Percentiles rank a stretch among this genome's conserved stretches.
These are phyloP conservation scores for Geotrichum macrosporum DNA, from an alignment of 1,139 yeast species.

Conservation along the genomic window DNA sequence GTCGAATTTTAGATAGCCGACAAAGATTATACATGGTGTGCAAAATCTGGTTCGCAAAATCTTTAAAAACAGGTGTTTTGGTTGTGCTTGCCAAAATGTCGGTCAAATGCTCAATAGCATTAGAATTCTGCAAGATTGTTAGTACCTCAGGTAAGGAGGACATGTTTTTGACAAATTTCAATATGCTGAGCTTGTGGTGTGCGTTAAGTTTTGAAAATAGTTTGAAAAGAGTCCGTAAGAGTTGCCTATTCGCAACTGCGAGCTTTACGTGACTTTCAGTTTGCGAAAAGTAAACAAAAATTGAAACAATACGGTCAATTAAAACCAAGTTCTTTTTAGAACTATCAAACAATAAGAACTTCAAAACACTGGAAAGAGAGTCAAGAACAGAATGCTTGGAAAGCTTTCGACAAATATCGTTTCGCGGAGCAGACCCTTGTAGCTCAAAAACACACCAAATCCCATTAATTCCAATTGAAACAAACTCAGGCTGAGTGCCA, in stretches of 20 bases:
- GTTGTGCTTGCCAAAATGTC: conserved; percentile 29
- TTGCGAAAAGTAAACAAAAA: conserved; percentile 35
- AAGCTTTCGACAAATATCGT: conserved; percentile 54
- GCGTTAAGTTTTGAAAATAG: conserved; percentile 24
- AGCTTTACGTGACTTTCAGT: conserved; percentile 36
- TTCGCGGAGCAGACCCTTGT: conserved; percentile 43
- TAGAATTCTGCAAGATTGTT: conserved; percentile 31
- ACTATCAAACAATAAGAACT: conserved; percentile 5
- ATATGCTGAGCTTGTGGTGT: conserved; percentile 26
- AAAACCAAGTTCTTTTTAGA: conserved; percentile 13
- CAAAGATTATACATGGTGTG: conserved; percentile 48
- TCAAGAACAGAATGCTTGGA: conserved; percentile 49
- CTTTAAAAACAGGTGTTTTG: conserved; percentile 22
- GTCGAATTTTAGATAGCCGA: conserved; percentile 52
- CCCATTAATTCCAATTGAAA: conserved; percentile 45
- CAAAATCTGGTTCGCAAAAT: conserved; percentile 33
- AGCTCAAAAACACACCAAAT: conserved; percentile 47
- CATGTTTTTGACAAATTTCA: conserved; percentile 36
- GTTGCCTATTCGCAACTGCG: conserved; percentile 27
- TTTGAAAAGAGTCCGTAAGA: conserved; percentile 27
- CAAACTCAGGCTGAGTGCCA: conserved; percentile 45
- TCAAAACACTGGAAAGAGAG: conserved; percentile 48
- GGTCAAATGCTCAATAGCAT: conserved; percentile 34
- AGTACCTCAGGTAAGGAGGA: conserved; percentile 32
- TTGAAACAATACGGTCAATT: conserved; percentile 29